Evolutionary conservation across 164 flowering plant species (phyloP).

Genomic region (Macadamia tetraphylla): DNA sequence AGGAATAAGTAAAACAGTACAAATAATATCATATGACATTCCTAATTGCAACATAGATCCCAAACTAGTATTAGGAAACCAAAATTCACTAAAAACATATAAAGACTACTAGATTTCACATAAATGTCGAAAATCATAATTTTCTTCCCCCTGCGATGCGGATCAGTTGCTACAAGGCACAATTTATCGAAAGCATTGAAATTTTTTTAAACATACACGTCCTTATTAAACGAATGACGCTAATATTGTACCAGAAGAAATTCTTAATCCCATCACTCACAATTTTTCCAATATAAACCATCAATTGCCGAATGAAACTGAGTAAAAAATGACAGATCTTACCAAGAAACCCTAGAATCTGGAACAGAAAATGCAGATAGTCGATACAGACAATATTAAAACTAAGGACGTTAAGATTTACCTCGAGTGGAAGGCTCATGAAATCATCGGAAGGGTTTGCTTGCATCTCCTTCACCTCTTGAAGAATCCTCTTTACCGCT

Average conservation of each 20-base stretch:
- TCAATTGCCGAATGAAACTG: background rate
- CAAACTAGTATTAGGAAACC: background rate
- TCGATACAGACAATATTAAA: background rate
- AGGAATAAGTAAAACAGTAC: no score
- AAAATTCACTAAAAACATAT: background rate
- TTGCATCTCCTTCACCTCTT: constrained; percentile 98
- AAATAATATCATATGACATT: no score
- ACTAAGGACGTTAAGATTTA: constrained; percentile 9
- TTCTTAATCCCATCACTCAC: no score
- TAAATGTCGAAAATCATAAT: background rate
- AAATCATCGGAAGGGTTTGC: constrained; percentile 89
- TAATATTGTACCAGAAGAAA: no score
- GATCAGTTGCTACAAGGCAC: background rate
- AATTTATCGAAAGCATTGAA: no score
- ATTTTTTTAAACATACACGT: no score
- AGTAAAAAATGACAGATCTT: background rate
- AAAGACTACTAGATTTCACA: background rate
- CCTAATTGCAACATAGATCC: background rate
- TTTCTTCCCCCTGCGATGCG: background rate
- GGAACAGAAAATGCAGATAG: no score
- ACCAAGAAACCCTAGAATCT: background rate
- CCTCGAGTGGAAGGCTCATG: constrained; percentile 97
- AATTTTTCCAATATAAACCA: background rate
- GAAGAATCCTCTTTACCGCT: constrained; percentile 91
- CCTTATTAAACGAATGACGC: no score